These are phyloP conservation scores for Malassezia restricta DNA, from an alignment of 1,284 basidiomycete genomes.

Conservation along the genomic window DNA sequence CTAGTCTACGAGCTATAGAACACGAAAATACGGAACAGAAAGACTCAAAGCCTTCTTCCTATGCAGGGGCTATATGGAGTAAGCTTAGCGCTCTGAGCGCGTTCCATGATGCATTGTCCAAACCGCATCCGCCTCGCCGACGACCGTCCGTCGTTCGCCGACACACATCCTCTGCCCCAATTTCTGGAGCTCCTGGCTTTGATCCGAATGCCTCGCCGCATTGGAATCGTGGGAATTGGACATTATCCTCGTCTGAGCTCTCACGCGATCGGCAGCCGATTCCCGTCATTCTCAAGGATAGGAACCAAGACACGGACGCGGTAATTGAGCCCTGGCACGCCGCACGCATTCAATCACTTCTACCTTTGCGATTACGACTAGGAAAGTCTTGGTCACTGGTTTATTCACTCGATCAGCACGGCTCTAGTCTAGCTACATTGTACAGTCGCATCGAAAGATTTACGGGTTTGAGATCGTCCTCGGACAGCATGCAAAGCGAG, in stretches of 20 bases:
- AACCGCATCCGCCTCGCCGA: background rate
- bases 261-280: slow-evolving; percentile 17
- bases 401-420: slow-evolving; percentile 89
- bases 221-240: slow-evolving; percentile 43
- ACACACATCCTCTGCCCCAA: background rate
- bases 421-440: slow-evolving; percentile 77
- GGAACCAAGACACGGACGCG: slow-evolving; percentile 29
- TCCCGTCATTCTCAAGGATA: slow-evolving; percentile 26
- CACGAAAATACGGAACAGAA: too few relatives aligned
- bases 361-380: slow-evolving; percentile 70
- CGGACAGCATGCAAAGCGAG: slow-evolving; percentile 20
- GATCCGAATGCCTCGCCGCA: slow-evolving; percentile 19
- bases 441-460: slow-evolving; percentile 26
- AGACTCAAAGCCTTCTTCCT: background rate
- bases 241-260: slow-evolving; percentile 19
- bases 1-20: too few relatives aligned
- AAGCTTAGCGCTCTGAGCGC: slow-evolving; percentile 6
- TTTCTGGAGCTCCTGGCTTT: slow-evolving; percentile 37
- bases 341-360: slow-evolving; percentile 26
- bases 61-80: slow-evolving; percentile 6
- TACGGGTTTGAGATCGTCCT: background rate
- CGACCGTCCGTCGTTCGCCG: slow-evolving; percentile 7
- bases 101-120: background rate
- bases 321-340: slow-evolving; percentile 34
- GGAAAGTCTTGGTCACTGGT: slow-evolving; percentile 70